These are phyloP conservation scores for Wickerhamomyces sp. DNA, from an alignment of 1,139 yeast species.

Conservation along the genomic window DNA sequence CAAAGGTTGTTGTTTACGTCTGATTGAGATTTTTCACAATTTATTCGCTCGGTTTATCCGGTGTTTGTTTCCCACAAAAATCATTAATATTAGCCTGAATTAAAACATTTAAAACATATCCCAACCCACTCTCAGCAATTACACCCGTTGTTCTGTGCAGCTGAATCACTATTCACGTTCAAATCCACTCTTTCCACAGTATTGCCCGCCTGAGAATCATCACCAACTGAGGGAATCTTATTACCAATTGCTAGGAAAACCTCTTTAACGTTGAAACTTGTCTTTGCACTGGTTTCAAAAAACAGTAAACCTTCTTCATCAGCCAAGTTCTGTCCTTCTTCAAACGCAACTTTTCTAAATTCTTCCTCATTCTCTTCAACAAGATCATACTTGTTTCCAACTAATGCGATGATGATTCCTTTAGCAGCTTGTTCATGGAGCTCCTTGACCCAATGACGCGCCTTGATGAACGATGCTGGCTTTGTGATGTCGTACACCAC, in stretches of 20 bases:
- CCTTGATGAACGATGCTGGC: slow-evolving; percentile 95
- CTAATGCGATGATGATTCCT: slow-evolving; percentile 86
- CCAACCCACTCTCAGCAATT: no score
- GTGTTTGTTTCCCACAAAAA: no score
- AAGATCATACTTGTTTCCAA: slow-evolving; percentile 87
- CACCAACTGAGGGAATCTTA: slow-evolving; percentile 52
- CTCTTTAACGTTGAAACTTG: slow-evolving; percentile 86
- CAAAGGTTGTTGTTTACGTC: neutral
- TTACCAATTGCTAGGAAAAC: slow-evolving; percentile 89
- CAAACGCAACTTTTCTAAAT: slow-evolving; percentile 72
- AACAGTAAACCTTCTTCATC: slow-evolving; percentile 83
- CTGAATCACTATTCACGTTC: slow-evolving; percentile 27
- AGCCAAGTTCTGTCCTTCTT: slow-evolving; percentile 79
- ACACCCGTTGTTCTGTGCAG: slow-evolving; percentile 23
- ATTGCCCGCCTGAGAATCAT: slow-evolving; percentile 19
- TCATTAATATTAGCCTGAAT: no score
- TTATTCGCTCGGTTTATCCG: no score
- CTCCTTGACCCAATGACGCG: slow-evolving; percentile 99
- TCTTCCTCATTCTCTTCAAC: slow-evolving; percentile 32
- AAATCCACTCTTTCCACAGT: slow-evolving; percentile 31
- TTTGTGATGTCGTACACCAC: slow-evolving; percentile 95
- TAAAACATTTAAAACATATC: no score
- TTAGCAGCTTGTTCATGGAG: slow-evolving; percentile 92
- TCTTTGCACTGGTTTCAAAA: slow-evolving; percentile 94
- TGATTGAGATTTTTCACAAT: neutral